Evolutionary conservation across 192 early-diverging fungal species (phyloP).

Genomic region (Mortierella claussenii): DNA sequence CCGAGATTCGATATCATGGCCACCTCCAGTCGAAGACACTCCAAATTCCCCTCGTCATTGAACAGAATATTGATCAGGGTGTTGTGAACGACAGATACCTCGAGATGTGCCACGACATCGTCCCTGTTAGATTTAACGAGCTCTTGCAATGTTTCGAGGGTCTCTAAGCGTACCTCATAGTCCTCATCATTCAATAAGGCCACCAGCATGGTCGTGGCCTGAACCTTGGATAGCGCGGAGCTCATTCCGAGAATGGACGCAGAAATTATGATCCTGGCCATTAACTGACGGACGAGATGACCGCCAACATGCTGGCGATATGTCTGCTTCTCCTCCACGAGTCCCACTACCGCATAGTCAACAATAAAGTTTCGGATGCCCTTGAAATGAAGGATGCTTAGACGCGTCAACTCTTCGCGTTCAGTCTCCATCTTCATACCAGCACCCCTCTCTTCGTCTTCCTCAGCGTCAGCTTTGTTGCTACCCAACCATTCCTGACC

Average conservation of each 20-base stretch:
- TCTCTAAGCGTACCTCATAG: slow-evolving; percentile 75
- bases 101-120: slow-evolving; percentile 1
- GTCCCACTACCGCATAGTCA: slow-evolving; percentile 28
- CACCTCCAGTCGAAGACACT: slow-evolving; percentile 59
- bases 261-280: slow-evolving; percentile 50
- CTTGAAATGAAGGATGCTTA: slow-evolving; percentile 38
- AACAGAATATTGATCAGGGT: slow-evolving; percentile 54
- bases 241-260: slow-evolving; percentile 28
- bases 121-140: slow-evolving; percentile 12
- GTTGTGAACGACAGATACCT: slow-evolving; percentile 31
- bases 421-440: slow-evolving; percentile 41
- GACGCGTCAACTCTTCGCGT: slow-evolving; percentile 38
- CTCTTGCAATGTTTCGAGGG: slow-evolving; percentile 54
- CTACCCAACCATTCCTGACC: slow-evolving; percentile 33
- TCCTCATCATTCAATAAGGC: slow-evolving; percentile 61
- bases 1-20: slow-evolving; percentile 51
- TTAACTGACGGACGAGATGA: slow-evolving; percentile 55
- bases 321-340: slow-evolving; percentile 31
- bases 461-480: slow-evolving; percentile 8
- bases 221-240: slow-evolving; percentile 10
- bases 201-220: slow-evolving; percentile 28
- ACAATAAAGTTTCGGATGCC: slow-evolving; percentile 49
- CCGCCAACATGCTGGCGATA: slow-evolving; percentile 51
- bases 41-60: slow-evolving; percentile 54
- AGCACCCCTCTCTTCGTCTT: slow-evolving; percentile 11